Conservation (phyloP, 2,329 filamentous ascomycete species). For the Nigrograna mackinnonii region DNA sequence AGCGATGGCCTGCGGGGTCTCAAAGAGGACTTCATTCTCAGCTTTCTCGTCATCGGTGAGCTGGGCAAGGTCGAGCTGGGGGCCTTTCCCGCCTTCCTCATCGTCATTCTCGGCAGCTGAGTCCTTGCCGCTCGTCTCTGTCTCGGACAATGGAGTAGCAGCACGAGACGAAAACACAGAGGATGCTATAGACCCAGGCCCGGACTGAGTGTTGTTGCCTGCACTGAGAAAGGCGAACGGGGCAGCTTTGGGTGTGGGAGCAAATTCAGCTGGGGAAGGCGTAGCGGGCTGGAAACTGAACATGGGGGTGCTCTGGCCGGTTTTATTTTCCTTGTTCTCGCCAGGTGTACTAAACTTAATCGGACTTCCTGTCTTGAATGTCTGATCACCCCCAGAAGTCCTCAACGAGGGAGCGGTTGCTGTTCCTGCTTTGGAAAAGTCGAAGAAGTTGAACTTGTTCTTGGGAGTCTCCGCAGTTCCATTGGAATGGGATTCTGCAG, state of each 20-base stretch:
- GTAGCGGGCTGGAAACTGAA: constrained; percentile 32
- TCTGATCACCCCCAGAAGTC: constrained; percentile 34
- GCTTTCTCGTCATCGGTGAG: constrained; percentile 36
- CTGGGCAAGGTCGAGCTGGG: constrained; percentile 32
- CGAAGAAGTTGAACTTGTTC: constrained; percentile 29
- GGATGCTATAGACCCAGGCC: constrained; percentile 22
- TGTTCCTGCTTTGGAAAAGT: constrained; percentile 27
- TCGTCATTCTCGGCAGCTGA: constrained; percentile 28
- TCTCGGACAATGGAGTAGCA: constrained; percentile 38
- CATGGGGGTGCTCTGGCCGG: constrained; percentile 10
- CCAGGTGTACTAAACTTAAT: constrained; percentile 34
- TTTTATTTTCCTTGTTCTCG: not conserved
- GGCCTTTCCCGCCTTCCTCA: constrained; percentile 29
- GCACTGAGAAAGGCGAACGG: constrained; percentile 21
- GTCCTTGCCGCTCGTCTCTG: constrained; percentile 29
- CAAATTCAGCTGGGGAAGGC: constrained; percentile 16
- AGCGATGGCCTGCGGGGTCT: constrained; percentile 27
- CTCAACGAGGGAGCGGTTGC: constrained; percentile 32
- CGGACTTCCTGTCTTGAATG: constrained; percentile 37
- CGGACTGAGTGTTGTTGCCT: constrained; percentile 19
- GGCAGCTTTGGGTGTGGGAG: not conserved
- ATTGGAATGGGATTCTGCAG: not conserved
- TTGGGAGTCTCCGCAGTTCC: constrained; percentile 22
- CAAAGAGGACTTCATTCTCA: constrained; percentile 37
- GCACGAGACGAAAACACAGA: constrained; percentile 40